These are phyloP conservation scores for Tetrastigma voinierianum DNA, from an alignment of 164 flowering plant genomes.

Conservation along the genomic window DNA sequence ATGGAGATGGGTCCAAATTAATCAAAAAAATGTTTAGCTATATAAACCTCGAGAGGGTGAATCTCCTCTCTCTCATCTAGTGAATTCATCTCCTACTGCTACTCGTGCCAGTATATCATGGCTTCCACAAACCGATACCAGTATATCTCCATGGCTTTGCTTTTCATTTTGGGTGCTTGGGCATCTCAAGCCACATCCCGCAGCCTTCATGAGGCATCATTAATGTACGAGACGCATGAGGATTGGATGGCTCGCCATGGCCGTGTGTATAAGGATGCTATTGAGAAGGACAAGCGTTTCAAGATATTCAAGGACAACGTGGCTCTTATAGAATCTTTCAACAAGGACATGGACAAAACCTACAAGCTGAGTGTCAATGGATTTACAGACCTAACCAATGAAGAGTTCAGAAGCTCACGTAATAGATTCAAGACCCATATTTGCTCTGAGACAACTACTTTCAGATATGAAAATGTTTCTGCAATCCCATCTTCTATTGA, in stretches of 20 bases:
- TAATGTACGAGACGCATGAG: slow-evolving; percentile 8
- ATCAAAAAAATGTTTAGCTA: not conserved
- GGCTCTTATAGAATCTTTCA: slow-evolving; percentile 6
- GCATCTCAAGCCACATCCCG: slow-evolving; percentile 3
- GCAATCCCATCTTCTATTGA: not conserved
- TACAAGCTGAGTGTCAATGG: slow-evolving; percentile 14
- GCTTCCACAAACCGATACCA: slow-evolving; percentile 2
- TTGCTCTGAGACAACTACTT: not conserved
- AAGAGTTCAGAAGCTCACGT: slow-evolving; percentile 13
- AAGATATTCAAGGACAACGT: not conserved
- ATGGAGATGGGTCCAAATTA: not conserved
- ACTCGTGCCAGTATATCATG: no score
- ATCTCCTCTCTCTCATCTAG: no score
- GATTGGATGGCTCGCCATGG: slow-evolving; percentile 17
- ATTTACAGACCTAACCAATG: slow-evolving; percentile 17
- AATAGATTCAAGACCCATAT: slow-evolving; percentile 12
- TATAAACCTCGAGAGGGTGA: not conserved
- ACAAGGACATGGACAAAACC: slow-evolving; percentile 3
- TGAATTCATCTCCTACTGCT: no score
- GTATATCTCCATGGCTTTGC: not conserved
- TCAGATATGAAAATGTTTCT: not conserved
- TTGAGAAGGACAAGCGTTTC: slow-evolving; percentile 15
- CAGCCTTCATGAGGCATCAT: not conserved
- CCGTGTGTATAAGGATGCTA: slow-evolving; percentile 4
- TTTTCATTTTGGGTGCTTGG: slow-evolving; percentile 11